Conservation (phyloP, 768 basidiomycete species). For the Termitomyces sp. region DNA sequence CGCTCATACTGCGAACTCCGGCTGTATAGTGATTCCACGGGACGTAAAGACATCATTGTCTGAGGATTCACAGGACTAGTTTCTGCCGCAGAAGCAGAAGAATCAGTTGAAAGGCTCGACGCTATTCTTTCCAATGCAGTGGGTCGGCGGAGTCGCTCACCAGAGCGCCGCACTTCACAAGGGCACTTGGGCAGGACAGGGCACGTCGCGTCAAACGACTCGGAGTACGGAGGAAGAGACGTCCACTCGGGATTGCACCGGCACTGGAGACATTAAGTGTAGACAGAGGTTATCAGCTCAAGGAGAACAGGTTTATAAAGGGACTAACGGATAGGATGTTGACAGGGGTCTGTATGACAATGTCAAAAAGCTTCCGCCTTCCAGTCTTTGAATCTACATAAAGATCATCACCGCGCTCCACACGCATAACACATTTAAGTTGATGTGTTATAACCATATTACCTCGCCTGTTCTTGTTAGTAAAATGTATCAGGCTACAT, state of each 20-base stretch:
- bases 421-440: slow-evolving; percentile 78
- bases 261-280: slow-evolving; percentile 43
- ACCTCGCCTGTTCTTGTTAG: slow-evolving; percentile 74
- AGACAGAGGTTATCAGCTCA: neutral
- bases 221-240: slow-evolving; percentile 73
- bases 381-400: slow-evolving; percentile 61
- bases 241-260: slow-evolving; percentile 80
- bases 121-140: slow-evolving; percentile 26
- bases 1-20: slow-evolving; percentile 65
- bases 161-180: slow-evolving; percentile 30
- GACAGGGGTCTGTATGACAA: slow-evolving; percentile 81
- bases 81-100: slow-evolving; percentile 32
- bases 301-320: neutral
- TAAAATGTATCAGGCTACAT: slow-evolving; percentile 63
- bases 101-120: slow-evolving; percentile 32
- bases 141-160: slow-evolving; percentile 5
- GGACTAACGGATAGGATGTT: slow-evolving; percentile 79
- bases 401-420: slow-evolving; percentile 75
- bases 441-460: slow-evolving; percentile 74
- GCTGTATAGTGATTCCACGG: slow-evolving; percentile 33
- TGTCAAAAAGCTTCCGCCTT: slow-evolving; percentile 81
- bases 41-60: slow-evolving; percentile 26
- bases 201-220: slow-evolving; percentile 35
- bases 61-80: slow-evolving; percentile 29
- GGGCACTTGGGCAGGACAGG: slow-evolving; percentile 40